Evolutionary conservation across 208 protist species (phyloP).

Genomic region (Trichomonas vaginalis): DNA sequence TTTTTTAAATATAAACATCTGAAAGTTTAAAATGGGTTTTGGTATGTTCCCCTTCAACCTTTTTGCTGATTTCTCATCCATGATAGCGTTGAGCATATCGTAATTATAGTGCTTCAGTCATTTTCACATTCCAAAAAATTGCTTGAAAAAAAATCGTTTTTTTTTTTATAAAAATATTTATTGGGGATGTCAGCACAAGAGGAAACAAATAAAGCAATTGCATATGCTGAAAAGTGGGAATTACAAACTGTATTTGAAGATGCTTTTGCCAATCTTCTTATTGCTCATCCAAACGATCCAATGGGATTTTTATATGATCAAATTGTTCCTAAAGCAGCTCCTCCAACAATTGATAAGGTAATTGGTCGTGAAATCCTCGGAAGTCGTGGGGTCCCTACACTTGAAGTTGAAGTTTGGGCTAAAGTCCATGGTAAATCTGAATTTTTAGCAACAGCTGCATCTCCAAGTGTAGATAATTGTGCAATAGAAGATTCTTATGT

Average conservation of each 20-base stretch:
- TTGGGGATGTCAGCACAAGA: background rate
- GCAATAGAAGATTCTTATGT: background rate
- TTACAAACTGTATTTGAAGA: conserved; percentile 5
- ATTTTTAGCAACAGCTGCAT: background rate
- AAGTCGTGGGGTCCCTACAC: background rate
- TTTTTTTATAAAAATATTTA: no score
- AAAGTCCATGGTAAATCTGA: background rate
- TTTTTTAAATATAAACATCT: no score
- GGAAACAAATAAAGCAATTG: background rate
- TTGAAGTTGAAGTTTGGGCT: conserved; percentile 14
- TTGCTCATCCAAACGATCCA: background rate
- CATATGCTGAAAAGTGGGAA: conserved; percentile 9
- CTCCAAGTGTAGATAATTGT: background rate
- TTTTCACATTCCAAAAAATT: no score
- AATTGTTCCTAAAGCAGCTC: background rate
- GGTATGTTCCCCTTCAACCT: no score
- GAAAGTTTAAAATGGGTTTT: no score
- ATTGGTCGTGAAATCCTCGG: background rate
- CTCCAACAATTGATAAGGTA: background rate
- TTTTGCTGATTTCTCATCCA: no score
- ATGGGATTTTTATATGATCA: conserved; percentile 9
- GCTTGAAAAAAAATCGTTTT: no score
- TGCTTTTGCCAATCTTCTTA: background rate
- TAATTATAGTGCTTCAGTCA: no score
- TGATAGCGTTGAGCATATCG: no score